Percentiles rank a stretch among this genome's conserved stretches.
phyloP scores from a whole-genome alignment of 164 flowering plant genomes.

The grape (Vitis vinifera) region DNA sequence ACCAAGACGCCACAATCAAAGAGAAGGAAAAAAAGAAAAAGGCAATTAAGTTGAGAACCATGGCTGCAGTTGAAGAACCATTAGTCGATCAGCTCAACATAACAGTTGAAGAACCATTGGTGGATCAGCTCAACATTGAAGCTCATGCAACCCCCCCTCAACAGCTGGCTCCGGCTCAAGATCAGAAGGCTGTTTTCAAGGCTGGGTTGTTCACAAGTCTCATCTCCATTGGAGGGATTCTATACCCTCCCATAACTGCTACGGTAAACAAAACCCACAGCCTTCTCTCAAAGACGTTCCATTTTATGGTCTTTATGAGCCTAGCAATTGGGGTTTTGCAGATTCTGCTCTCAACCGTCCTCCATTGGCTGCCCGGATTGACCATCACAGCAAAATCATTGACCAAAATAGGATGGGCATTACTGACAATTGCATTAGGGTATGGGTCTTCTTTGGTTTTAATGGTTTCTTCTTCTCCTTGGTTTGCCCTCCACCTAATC shows the following conservation, averaged over 20 bases:
- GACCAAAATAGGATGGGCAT: neutral
- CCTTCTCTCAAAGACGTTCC: neutral
- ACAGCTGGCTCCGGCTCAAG: neutral
- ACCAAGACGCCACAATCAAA: no score
- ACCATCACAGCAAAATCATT: neutral
- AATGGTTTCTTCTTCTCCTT: slow-evolving; percentile 5
- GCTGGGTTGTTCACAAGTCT: slow-evolving; percentile 1
- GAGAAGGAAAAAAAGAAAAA: no score
- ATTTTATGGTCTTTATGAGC: neutral
- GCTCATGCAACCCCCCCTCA: no score
- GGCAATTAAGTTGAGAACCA: no score
- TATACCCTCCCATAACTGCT: neutral
- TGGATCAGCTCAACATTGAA: no score
- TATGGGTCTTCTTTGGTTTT: slow-evolving; percentile 1
- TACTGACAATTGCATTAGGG: neutral
- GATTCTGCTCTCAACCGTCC: neutral
- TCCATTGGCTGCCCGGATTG: neutral
- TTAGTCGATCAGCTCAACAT: neutral
- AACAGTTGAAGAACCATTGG: neutral
- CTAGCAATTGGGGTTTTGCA: neutral
- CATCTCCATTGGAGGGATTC: neutral
- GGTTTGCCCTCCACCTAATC: neutral
- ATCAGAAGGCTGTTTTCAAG: neutral
- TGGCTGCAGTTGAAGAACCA: neutral
- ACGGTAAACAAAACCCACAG: neutral